Conservation (phyloP, 192 early-diverging fungal species). For the Geosiphon pyriformis region DNA sequence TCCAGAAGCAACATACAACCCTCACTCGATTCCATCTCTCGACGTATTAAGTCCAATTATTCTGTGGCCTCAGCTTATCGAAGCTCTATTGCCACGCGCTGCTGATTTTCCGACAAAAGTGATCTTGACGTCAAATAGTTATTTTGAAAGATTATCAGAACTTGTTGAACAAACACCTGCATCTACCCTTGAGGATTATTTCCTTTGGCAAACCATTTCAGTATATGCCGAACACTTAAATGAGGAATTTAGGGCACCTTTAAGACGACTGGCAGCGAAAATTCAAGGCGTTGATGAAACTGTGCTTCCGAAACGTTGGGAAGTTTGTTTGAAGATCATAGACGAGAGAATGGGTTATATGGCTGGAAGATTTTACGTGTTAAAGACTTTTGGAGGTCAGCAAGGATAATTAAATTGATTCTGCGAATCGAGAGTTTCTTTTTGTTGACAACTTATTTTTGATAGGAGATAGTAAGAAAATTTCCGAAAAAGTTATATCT, state of each 20-base stretch:
- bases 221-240: slow-evolving; percentile 33
- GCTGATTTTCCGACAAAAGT: slow-evolving; percentile 29
- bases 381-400: slow-evolving; percentile 28
- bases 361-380: slow-evolving; percentile 40
- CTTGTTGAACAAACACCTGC: slow-evolving; percentile 36
- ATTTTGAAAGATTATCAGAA: slow-evolving; percentile 36
- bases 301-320: slow-evolving; percentile 43
- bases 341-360: slow-evolving; percentile 34
- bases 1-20: slow-evolving; percentile 49
- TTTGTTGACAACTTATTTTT: neutral
- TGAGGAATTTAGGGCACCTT: slow-evolving; percentile 37
- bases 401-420: neutral
- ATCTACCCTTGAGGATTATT: slow-evolving; percentile 41
- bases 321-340: slow-evolving; percentile 34
- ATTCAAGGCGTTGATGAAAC: slow-evolving; percentile 44
- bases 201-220: slow-evolving; percentile 45
- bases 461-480: slow-evolving; percentile 42
- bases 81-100: slow-evolving; percentile 23
- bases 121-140: slow-evolving; percentile 43
- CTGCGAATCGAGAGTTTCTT: neutral
- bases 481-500: slow-evolving; percentile 42
- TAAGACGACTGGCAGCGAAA: slow-evolving; percentile 30
- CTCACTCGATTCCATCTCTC: slow-evolving; percentile 30
- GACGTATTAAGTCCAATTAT: slow-evolving; percentile 32
- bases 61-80: slow-evolving; percentile 36